These are phyloP conservation scores for Plectranthus barbatus DNA, from an alignment of 257 asterid genomes.

Conservation along the genomic window DNA sequence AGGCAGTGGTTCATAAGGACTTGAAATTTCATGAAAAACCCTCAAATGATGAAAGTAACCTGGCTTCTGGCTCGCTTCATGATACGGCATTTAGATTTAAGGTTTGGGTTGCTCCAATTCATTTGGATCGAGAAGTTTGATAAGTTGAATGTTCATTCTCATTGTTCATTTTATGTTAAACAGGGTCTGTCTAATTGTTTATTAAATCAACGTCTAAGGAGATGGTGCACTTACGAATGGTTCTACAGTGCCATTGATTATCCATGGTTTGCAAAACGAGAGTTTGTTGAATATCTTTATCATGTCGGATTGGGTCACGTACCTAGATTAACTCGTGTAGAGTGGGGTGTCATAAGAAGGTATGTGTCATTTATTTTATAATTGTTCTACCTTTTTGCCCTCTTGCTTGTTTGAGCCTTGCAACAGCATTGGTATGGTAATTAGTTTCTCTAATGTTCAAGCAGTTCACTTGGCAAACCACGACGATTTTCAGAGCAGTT, in stretches of 20 bases:
- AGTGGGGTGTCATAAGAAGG: conserved; percentile 96
- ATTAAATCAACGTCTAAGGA: conserved; percentile 49
- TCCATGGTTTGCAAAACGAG: conserved; percentile 90
- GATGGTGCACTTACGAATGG: conserved; percentile 93
- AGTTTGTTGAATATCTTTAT: conserved; percentile 75
- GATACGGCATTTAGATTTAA: conserved; percentile 31
- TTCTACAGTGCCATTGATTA: conserved; percentile 87
- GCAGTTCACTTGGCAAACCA: conserved; percentile 93
- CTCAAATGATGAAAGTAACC: conserved; percentile 34
- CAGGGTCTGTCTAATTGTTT: conserved; percentile 70
- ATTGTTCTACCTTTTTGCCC: not conserved
- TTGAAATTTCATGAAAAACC: conserved; percentile 39
- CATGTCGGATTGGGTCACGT: conserved; percentile 90
- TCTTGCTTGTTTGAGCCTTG: not conserved
- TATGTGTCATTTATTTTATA: conserved; percentile 17
- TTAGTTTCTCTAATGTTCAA: conserved; percentile 17
- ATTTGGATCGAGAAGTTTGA: conserved; percentile 11
- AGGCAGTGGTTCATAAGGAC: conserved; percentile 44
- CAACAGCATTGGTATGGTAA: not conserved
- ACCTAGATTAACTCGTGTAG: conserved; percentile 82
- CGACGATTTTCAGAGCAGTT: conserved; percentile 88
- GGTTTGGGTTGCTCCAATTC: conserved; percentile 35
- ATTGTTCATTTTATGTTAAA: conserved; percentile 20
- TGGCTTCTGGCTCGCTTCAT: conserved; percentile 30
- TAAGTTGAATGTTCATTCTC: not conserved